Percentiles rank a stretch among this genome's conserved stretches.
phyloP scores from a whole-genome alignment of 2,329 filamentous ascomycete species.

The Magnaporthiopsis incrustans region DNA sequence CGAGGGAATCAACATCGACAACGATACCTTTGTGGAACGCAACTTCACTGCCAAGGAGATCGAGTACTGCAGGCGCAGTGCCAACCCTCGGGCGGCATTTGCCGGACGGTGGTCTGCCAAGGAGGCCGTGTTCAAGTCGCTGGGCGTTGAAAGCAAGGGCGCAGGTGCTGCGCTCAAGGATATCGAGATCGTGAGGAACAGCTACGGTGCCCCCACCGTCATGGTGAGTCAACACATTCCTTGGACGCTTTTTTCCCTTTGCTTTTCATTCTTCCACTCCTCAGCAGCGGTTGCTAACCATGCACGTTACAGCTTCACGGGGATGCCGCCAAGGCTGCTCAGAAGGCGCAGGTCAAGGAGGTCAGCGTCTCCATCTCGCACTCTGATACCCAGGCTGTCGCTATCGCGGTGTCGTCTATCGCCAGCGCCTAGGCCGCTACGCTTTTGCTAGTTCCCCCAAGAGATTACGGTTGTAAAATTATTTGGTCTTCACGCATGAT shows the following conservation, averaged over 20 bases:
- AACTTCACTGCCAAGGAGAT: slow-evolving; percentile 88
- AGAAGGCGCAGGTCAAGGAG: slow-evolving; percentile 76
- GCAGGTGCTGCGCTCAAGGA: slow-evolving; percentile 86
- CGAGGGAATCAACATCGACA: slow-evolving; percentile 79
- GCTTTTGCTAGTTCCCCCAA: background rate
- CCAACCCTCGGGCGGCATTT: slow-evolving; percentile 73
- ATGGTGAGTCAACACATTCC: slow-evolving; percentile 51
- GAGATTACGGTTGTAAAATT: background rate
- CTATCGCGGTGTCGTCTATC: slow-evolving; percentile 69
- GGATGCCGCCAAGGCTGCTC: slow-evolving; percentile 73
- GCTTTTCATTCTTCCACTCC: background rate
- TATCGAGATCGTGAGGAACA: slow-evolving; percentile 82
- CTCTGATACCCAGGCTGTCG: slow-evolving; percentile 87
- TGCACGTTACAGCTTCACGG: slow-evolving; percentile 62
- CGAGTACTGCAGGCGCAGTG: slow-evolving; percentile 68
- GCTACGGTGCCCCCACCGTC: slow-evolving; percentile 75
- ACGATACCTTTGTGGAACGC: slow-evolving; percentile 86
- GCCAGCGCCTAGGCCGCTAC: background rate
- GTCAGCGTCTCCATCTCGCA: slow-evolving; percentile 94
- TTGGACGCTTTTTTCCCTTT: background rate
- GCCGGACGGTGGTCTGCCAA: slow-evolving; percentile 95
- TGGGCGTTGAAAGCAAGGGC: slow-evolving; percentile 79
- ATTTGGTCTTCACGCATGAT: background rate
- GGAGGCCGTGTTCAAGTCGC: slow-evolving; percentile 96
- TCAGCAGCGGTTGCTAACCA: background rate